Evolutionary conservation across 176 grass and related monocot genomes (phyloP).

Genomic region (Oryza australiensis): DNA sequence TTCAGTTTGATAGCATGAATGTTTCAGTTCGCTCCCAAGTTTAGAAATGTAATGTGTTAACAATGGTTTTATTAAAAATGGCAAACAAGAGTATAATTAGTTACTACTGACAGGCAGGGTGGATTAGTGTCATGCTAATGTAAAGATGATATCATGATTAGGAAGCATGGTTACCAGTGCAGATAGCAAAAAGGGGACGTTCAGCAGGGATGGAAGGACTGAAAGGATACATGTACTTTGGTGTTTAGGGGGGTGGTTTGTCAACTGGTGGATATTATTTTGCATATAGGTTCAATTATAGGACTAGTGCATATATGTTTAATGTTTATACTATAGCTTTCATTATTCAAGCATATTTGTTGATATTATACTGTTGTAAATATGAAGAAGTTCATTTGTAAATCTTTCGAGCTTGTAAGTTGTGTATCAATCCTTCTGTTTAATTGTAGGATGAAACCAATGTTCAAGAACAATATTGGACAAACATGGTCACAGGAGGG

Average conservation of each 20-base stretch:
- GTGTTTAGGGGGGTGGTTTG: not conserved
- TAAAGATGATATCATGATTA: not conserved
- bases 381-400: no score
- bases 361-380: no score
- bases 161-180: not conserved
- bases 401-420: no score
- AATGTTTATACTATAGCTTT: no score
- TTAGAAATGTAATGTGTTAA: not conserved
- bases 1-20: not conserved
- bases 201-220: not conserved
- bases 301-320: no score
- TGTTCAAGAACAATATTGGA: no score
- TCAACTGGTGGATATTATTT: no score
- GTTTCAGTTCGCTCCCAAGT: slow-evolving; percentile 3
- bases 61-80: not conserved
- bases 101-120: not conserved
- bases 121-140: not conserved
- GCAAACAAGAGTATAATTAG: not conserved
- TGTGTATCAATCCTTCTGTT: no score
- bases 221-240: not conserved
- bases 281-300: no score
- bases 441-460: no score
- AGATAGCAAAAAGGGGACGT: not conserved
- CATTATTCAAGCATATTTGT: no score
- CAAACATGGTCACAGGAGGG: no score